Evolutionary conservation across 75 land plant genomes (phyloP), one percentile per base, ranked within the genome.

Genomic region (Cunninghamia lanceolata): DNA sequence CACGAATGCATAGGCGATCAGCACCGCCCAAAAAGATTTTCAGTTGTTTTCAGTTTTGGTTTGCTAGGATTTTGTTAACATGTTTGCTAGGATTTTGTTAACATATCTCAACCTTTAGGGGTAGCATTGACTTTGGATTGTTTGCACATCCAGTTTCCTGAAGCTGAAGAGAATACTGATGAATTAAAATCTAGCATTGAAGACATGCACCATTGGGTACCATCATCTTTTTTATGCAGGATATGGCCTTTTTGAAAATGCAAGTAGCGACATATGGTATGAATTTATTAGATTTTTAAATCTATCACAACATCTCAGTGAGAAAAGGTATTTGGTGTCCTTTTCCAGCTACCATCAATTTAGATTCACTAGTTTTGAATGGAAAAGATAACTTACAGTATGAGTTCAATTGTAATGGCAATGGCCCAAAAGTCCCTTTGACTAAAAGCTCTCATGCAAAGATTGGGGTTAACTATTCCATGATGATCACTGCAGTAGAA

Each of bases 61-160:
- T n/a, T n/a, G n/a, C n/a, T n/a, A n/a, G n/a, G n/a, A n/a, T n/a
- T n/a, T n/a, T n/a, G n/a, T n/a, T n/a, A n/a, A n/a, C n/a, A n/a
- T n/a, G n/a, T n/a, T n/a, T n/a, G n/a, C n/a, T n/a, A n/a, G n/a
- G n/a, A n/a, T n/a, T n/a, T n/a, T n/a, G n/a, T n/a, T n/a, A n/a
- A n/a, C n/a, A n/a, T n/a, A n/a, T n/a, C n/a, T n/a, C n/a, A n/a
- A n/a, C n/a, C n/a, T n/a, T n/a, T n/a, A n/a, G n/a, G n/a, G n/a
- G n/a, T n/a, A n/a, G n/a, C n/a, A n/a, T n/a, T n/a, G n/a, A n/a
- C n/a, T n/a, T n/a, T n/a, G n/a, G n/a, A n/a, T n/a, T n/a, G n/a
- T n/a, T n/a, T n/a, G 89, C 99, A 97, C 86, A 86, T 95, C 30
- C 92, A 88, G 53, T 91, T 92, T 86, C 95, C 99, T 15, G 87